Base-by-base conservation (phyloP, 2,329 filamentous ascomycete species). In the Trichoderma sp. region DNA sequence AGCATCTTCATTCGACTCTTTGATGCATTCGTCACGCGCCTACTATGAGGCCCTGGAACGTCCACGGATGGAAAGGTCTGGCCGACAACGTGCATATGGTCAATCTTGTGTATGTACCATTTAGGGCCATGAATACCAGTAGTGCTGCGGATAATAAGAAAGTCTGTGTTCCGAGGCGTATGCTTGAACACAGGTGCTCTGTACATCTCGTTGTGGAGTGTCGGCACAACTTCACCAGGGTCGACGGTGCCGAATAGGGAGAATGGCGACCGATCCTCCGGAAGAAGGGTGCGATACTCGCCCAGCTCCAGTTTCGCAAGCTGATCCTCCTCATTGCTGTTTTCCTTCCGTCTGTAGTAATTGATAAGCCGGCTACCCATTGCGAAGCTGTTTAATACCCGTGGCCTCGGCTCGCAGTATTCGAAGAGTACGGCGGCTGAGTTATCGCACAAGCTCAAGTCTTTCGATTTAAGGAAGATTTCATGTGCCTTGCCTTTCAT, bases 1-100 rank as follows among this genome's bases (percentile, higher is more conserved):
- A 99, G 92, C 93, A 98, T 98, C 86, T 97, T 98, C 84, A 99
- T 92, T 45, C 97, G 92, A 84, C 97, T 97, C 87, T 99, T 99
- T 45, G 94, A 93, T n/a, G 96, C 95, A 75, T 97, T 98, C 0
- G 97, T 99, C 35, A 98, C 96, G 83, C 97, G 97, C 77, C 97
- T 90, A 50, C 95, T 97, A 82, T 98, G 95, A 3, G 95, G 96
- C 0, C 95, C 95, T 3, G 97, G 97, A 6, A 99, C 93, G 80
- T 98, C 95, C 35, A 96, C 91, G 0, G 94, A 95, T 1, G 97
- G 97, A 81, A 98, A 95, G 74, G 96, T 93, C 82, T 99, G 97
- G 7, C 97, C 97, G 29, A 98, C 97, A 21, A 95, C 93, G 81
- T 94, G 96, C 6, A 99, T 86, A 81, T 98, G 94, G 76, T 98